These are phyloP conservation scores for Pythium vanterpoolii DNA, from an alignment of 352 stramenopile genomes.

Conservation along the genomic window DNA sequence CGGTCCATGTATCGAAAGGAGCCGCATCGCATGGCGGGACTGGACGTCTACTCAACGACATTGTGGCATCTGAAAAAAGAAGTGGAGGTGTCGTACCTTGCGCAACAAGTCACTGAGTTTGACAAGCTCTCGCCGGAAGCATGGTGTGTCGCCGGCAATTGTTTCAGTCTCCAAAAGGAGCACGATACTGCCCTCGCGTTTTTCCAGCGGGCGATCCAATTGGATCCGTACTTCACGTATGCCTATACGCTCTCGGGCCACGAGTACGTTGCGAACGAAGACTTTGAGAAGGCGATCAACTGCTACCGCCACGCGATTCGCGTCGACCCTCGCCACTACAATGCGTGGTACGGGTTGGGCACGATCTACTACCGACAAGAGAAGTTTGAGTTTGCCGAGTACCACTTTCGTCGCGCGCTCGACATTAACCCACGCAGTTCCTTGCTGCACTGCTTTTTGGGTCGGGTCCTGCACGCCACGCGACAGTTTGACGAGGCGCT, in stretches of 20 bases:
- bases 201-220: conserved; percentile 94
- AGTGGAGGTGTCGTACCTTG: conserved; percentile 95
- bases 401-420: conserved; percentile 94
- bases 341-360: conserved; percentile 91
- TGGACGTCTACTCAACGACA: conserved; percentile 95
- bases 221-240: conserved; percentile 95
- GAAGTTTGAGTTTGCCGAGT: conserved; percentile 96
- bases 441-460: conserved; percentile 94
- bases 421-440: conserved; percentile 94
- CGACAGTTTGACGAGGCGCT: conserved; percentile 90
- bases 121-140: conserved; percentile 92
- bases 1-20: conserved; percentile 88
- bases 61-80: conserved; percentile 98
- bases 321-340: conserved; percentile 91
- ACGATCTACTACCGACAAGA: conserved; percentile 97
- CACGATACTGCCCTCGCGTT: conserved; percentile 95
- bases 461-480: conserved; percentile 93
- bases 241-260: conserved; percentile 97
- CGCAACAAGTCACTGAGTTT: conserved; percentile 92
- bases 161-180: conserved; percentile 98
- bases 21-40: conserved; percentile 91
- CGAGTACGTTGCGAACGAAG: conserved; percentile 97
- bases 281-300: conserved; percentile 96
- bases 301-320: conserved; percentile 95
- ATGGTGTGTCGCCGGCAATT: conserved; percentile 97